Conservation (phyloP, 23 red algal genomes). For the Gracilaria vermiculophylla region DNA sequence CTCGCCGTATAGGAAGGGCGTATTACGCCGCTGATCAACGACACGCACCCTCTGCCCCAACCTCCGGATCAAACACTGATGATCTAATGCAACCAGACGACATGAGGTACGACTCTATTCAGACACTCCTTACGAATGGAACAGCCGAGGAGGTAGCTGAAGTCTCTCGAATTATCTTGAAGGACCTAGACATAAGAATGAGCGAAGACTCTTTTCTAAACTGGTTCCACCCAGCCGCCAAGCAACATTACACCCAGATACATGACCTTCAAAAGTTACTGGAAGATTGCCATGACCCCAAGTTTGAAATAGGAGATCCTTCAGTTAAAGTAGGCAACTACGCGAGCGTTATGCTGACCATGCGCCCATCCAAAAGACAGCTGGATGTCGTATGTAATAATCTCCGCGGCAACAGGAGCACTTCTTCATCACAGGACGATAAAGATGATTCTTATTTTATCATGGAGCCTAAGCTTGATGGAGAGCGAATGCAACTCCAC, state of each 20-base stretch:
- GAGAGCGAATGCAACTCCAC: constrained; percentile 86
- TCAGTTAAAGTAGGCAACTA: constrained; percentile 46
- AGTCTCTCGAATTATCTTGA: constrained; percentile 56
- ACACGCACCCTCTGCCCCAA: not conserved
- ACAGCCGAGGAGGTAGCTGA: constrained; percentile 48
- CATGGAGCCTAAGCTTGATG: constrained; percentile 92
- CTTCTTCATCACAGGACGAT: not conserved
- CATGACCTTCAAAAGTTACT: constrained; percentile 58
- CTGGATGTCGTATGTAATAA: constrained; percentile 50
- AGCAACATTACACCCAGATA: constrained; percentile 68
- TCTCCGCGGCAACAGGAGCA: constrained; percentile 17
- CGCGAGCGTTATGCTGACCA: constrained; percentile 59
- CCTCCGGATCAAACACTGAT: not conserved
- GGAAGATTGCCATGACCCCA: constrained; percentile 49
- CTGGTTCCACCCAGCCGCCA: constrained; percentile 65
- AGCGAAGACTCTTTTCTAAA: constrained; percentile 38
- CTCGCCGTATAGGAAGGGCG: constrained; percentile 10
- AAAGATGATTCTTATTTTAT: constrained; percentile 47
- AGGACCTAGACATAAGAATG: constrained; percentile 57
- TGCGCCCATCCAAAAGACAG: constrained; percentile 43
- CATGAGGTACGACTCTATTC: not conserved
- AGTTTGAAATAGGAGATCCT: constrained; percentile 62
- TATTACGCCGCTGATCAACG: not conserved
- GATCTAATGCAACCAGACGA: constrained; percentile 22
- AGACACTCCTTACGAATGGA: constrained; percentile 5